Evolutionary conservation across 1,139 yeast genomes (phyloP), one percentile per base, ranked within the genome.

Genomic region (Lodderomyces parapsilosis): DNA sequence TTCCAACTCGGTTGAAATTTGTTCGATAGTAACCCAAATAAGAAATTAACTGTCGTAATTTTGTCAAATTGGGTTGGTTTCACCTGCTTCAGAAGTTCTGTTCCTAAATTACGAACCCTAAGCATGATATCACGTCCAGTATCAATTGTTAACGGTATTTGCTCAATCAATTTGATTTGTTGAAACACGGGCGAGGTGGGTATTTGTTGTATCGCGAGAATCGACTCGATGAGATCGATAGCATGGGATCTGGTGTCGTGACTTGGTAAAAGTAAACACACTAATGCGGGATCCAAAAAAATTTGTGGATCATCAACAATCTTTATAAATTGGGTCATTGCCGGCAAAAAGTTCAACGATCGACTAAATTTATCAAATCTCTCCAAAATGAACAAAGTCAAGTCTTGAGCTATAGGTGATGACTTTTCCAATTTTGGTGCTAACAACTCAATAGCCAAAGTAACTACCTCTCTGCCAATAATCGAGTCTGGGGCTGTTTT

Each of bases 1-100:
- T 79, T 77, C 96, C 96, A 89, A 23, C 85, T 74, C 1, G 99
- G 99, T 48, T 89, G 86, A 55, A 93, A 90, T 48, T 80, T 78
- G 38, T 83, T 82, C 1, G 90, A 74, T 40, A 91, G 65, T 49
- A 86, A 70, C 22, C 97, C 98, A 59, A 89, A 80, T 42, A 85
- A 49, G 57, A 75, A 87, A 30, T 76, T 71, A 14, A 83, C 69
- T 22, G 85, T 71, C 6, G 78, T 62, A 13, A 55, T 54, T 33
- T 75, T 72, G 13, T 71, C 65, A 4, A 68, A 47, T 1, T 48
- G 48, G 0, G 59, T 51, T 9, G 75, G 66, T 0, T 68, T 51
- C 1, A 69, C 69, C 8, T 65, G 49, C n/a, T 67, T 61, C 25
- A 68, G 62, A 56, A 75, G 83, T 6, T 71, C 71, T 11, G 67